Conservation (phyloP, 1,284 basidiomycete genomes). For the Irpex lacteus region DNA sequence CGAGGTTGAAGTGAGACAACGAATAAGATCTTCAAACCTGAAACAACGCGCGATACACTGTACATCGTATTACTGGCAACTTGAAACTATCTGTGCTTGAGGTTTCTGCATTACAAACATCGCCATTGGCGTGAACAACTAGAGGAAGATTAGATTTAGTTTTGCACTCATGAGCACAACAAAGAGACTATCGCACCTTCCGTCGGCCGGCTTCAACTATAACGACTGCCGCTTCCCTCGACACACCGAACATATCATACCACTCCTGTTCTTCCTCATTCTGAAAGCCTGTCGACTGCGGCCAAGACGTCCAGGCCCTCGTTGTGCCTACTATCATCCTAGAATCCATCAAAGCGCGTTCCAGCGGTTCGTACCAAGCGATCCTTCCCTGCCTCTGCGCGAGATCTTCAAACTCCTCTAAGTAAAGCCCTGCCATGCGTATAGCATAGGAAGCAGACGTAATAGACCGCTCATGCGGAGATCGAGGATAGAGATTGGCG, state of each 20-base stretch:
- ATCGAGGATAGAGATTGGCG: slow-evolving; percentile 69
- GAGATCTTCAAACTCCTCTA: slow-evolving; percentile 92
- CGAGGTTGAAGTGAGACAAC: no score
- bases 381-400: slow-evolving; percentile 81
- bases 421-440: slow-evolving; percentile 81
- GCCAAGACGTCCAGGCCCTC: not conserved
- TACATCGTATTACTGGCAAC: no score
- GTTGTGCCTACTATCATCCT: not conserved
- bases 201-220: not conserved
- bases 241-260: not conserved
- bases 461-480: slow-evolving; percentile 91
- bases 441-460: slow-evolving; percentile 75
- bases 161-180: not conserved
- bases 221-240: not conserved
- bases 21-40: no score
- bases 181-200: not conserved
- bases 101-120: not conserved
- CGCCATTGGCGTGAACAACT: not conserved
- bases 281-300: not conserved
- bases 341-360: slow-evolving; percentile 30
- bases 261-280: not conserved
- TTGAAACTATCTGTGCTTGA: no score
- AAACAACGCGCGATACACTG: no score
- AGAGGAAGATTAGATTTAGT: not conserved
- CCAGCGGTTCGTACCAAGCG: slow-evolving; percentile 96